Evolutionary conservation across 306 rosid genomes (phyloP), one percentile per base, ranked within the genome.

Genomic region (Oxytropis ochrocephala): DNA sequence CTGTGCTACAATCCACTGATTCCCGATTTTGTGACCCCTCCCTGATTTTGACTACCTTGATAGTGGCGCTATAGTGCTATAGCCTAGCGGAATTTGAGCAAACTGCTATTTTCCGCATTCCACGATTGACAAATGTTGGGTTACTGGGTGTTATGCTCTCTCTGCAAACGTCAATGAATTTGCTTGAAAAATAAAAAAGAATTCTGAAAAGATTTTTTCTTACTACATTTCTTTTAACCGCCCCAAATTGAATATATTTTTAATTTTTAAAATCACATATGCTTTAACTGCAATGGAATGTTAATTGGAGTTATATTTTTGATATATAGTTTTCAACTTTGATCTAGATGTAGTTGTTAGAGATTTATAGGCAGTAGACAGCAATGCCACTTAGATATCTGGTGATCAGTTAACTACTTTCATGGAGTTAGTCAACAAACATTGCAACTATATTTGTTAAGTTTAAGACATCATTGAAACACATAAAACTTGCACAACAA

Each of bases 271-370:
- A 21, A 21, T 35, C 57, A 72, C 18, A 24, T 44, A 46, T 33
- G 21, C 79, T 65, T 65, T 65, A 55, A 46, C 42, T 19, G 60
- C 67, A 33, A 32, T 36, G 38, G 38, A 33, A 33, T 33, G 38
- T 33, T 8, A 43, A 55, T 33, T 46, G 79, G 44, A 66, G 52
- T 46, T 54, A 16, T 32, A 32, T 47, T 33, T 11, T 56, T 55
- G 13, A 61, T 30, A 30, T 60, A 29, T 41, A 30, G 70, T 19
- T 27, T 16, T 57, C 48, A 29, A 24, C 19, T 49, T 75, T 43
- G 50, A 75, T 59, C 51, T 62, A 51, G 65, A 29, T 32, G 27
- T n/a, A 9, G 21, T 41, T 76, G 75, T 50, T 47, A 70, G 72
- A 69, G 76, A 69, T 51, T 32, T 71, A 62, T 53, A 42, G 41